Conservation (phyloP, 2,329 filamentous ascomycete species). For the Alternaria sp. region DNA sequence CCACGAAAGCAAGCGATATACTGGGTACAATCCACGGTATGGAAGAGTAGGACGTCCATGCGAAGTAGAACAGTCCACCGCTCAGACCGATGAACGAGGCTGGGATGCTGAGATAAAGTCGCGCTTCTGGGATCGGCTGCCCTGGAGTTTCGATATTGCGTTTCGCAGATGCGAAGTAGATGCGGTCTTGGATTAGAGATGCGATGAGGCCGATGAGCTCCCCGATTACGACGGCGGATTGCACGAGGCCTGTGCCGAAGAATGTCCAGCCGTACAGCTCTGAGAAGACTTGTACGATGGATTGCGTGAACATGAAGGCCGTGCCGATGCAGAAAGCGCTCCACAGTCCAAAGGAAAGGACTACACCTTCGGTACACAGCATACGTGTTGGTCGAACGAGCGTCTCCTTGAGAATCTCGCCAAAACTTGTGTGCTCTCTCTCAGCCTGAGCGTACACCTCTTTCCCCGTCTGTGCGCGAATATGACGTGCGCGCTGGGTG, state of each 20-base stretch:
- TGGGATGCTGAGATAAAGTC: slow-evolving; percentile 53
- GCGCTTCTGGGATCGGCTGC: slow-evolving; percentile 53
- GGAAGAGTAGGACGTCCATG: slow-evolving; percentile 54
- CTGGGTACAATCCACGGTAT: slow-evolving; percentile 57
- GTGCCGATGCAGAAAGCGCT: slow-evolving; percentile 56
- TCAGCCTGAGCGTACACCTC: slow-evolving; percentile 45
- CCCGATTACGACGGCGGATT: slow-evolving; percentile 54
- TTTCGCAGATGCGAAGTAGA: slow-evolving; percentile 52
- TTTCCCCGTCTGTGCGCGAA: slow-evolving; percentile 38
- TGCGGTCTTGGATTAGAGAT: slow-evolving; percentile 44
- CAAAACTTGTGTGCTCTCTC: slow-evolving; percentile 37
- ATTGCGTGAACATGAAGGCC: slow-evolving; percentile 59
- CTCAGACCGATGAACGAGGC: slow-evolving; percentile 55
- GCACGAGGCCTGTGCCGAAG: slow-evolving; percentile 54
- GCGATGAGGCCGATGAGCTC: slow-evolving; percentile 52
- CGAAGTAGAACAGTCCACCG: slow-evolving; percentile 60
- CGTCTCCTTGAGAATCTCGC: slow-evolving; percentile 44
- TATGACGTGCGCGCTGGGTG: slow-evolving; percentile 38
- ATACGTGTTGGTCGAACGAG: slow-evolving; percentile 49
- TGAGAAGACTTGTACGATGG: slow-evolving; percentile 52
- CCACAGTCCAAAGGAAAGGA: slow-evolving; percentile 57
- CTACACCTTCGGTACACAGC: slow-evolving; percentile 58
- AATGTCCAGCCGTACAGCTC: slow-evolving; percentile 50
- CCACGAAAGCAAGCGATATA: slow-evolving; percentile 56
- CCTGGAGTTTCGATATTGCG: slow-evolving; percentile 49